Conservation (phyloP, 176 grass and related monocot genomes). For the Avena eriantha region DNA sequence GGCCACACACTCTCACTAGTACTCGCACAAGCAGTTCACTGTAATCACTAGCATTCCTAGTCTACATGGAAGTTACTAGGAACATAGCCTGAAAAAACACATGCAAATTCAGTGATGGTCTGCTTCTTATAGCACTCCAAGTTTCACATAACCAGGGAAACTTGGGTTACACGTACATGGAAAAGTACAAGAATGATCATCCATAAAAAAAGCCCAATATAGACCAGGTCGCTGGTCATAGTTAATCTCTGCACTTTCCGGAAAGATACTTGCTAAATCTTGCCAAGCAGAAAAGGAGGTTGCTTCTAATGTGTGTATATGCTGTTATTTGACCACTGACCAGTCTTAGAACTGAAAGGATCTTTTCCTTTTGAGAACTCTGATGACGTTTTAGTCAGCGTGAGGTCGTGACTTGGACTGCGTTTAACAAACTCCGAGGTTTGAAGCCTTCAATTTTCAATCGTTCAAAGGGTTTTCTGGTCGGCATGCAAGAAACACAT, state of each 20-base stretch:
- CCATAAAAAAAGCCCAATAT: not conserved
- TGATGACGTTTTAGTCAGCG: too few relatives aligned
- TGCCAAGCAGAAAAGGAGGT: too few relatives aligned
- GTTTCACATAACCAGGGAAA: not conserved
- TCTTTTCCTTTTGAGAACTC: not conserved
- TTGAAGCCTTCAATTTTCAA: not conserved
- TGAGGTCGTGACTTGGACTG: not conserved
- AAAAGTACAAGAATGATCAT: not conserved
- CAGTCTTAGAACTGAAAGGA: not conserved
- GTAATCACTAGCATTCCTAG: not conserved
- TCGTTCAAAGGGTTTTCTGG: not conserved
- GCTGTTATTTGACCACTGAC: too few relatives aligned
- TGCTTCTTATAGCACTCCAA: too few relatives aligned
- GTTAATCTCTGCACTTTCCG: too few relatives aligned
- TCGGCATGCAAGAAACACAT: conserved; percentile 28
- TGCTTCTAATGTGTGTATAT: too few relatives aligned
- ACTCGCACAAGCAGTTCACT: not conserved
- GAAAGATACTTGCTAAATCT: too few relatives aligned
- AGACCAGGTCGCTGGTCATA: not conserved
- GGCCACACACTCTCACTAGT: not conserved
- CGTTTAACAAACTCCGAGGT: not conserved
- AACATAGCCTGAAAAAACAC: not conserved
- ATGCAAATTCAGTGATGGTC: not conserved
- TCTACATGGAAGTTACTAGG: not conserved
- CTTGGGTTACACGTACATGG: conserved; percentile 17